Conservation (phyloP, 306 rosid species). For the Acacia acuminata region DNA sequence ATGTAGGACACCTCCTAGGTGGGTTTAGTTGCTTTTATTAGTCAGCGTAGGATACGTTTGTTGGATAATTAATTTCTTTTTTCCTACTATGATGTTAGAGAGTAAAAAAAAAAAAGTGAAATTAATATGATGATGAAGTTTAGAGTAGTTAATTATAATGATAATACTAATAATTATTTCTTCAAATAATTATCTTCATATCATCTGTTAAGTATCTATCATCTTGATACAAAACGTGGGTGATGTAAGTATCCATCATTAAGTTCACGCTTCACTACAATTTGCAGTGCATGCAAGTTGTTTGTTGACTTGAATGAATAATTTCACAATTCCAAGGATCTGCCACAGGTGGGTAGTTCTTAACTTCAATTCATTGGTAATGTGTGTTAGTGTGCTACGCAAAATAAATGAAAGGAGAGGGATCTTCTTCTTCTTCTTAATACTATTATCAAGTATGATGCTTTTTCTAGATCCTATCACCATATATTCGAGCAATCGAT, state of each 20-base stretch:
- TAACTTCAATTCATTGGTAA: neutral
- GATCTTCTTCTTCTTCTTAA: neutral
- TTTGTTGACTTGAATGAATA: neutral
- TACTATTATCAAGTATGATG: too few species aligned
- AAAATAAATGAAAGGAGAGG: neutral
- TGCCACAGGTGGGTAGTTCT: neutral
- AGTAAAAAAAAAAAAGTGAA: neutral
- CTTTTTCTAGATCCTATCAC: too few species aligned
- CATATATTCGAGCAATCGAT: too few species aligned
- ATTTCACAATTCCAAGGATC: neutral
- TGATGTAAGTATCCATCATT: conserved; percentile 6
- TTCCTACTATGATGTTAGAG: neutral
- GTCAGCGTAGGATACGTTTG: neutral
- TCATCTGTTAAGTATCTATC: neutral
- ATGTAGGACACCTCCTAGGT: neutral
- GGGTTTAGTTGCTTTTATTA: neutral
- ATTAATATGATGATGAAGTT: neutral
- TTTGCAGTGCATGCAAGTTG: conserved; percentile 12
- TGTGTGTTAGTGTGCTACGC: neutral
- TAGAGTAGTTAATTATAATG: neutral
- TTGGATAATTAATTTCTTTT: neutral
- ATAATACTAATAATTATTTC: neutral
- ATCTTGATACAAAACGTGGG: conserved; percentile 15
- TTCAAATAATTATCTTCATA: neutral
- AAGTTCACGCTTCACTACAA: neutral